Base-by-base conservation (phyloP, 768 basidiomycete genomes). In the Lactifluus echinatus region DNA sequence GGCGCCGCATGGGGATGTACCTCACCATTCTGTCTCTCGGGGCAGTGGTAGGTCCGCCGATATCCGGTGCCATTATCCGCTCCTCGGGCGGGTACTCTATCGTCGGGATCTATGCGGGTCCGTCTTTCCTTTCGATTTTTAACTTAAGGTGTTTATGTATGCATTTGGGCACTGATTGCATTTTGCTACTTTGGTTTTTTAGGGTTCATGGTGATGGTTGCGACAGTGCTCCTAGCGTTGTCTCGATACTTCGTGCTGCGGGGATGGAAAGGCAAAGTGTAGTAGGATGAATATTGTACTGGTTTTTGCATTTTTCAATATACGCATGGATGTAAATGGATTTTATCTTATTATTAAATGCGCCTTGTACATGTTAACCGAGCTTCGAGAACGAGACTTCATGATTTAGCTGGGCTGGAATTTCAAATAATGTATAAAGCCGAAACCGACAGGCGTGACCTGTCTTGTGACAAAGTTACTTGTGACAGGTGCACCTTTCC, bases 21-120 rank as follows among this genome's bases (percentile, higher is more conserved):
- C 72, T 84, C 67, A 83, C 77, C 29, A 74, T 85, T 49, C 55
- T 80, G 23, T 76, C 86, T 0, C 37, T 87, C 17, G 85, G 84
- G 8, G 83, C 83, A 0, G 72, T 89, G 3, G 76, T 75, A 0
- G 87, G 87, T 0, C 84, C 85, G 2, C 87, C 87, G 0, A 84
- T 88, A 57, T 85, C 85, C 8, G 87, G 87, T 0, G 82, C 82
- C 0, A 85, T 89, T 62, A 75, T 77, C 51, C 66, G 66, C 0
- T 72, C 76, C 0, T 79, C 82, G 1, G 77, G 76, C 2, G 74
- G 75, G 0, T 90, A 79, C 63, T 70, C 74, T 39, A 72, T 64
- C 2, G 80, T 82, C 8, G 83, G 83, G 14, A 71, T 74, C 50
- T 84, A 77, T 59, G 81, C 80, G 36, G 79, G 78, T 76, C 21